Base-by-base conservation (phyloP, 2,329 filamentous ascomycete species). In the Colletotrichum phormii region DNA sequence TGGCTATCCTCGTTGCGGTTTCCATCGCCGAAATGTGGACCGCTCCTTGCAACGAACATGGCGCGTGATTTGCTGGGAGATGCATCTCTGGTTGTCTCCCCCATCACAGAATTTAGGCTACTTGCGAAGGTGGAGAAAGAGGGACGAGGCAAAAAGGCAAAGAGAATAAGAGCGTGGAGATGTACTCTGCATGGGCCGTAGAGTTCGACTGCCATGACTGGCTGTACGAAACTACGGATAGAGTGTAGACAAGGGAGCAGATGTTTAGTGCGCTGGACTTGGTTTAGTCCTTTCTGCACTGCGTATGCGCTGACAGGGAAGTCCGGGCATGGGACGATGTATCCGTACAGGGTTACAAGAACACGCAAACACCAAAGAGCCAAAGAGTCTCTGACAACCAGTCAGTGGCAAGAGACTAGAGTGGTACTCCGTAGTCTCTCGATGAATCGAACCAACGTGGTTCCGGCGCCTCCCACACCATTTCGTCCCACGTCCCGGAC, bases 61-160 rank as follows among this genome's bases (percentile, higher is more conserved):
- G 54, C 37, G 69, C 37, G 46, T 72, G 59, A 70, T 72, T 64
- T 35, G 65, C 59, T 64, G 65, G 33, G 15, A 37, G 18, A 63
- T 63, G 57, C 64, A 31, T 49, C 29, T 31, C 13, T 37, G 42
- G 31, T 64, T 31, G 59, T 62, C 58, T 55, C 53, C 58, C 35
- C 54, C 54, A 68, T 64, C 42, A 37, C 46, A 55, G 66, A 51
- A 49, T 72, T 70, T 54, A 64, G 59, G 54, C 65, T 72, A 60
- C 70, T 60, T 60, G 58, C 61, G 57, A 64, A 55, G 55, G 35
- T 62, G 54, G 65, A 60, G 65, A 64, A 29, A 59, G 37, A 63
- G 68, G 31, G 59, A 60, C 51, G 46, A 72, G 65, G 70, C 53
- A 69, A 72, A 64, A 54, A 26, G 57, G 68, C 57, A 68, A 63